Percentiles rank a stretch among this genome's conserved stretches.
Conservation (phyloP, 2,329 filamentous ascomycete genomes). For the Colletotrichum acutatum region DNA sequence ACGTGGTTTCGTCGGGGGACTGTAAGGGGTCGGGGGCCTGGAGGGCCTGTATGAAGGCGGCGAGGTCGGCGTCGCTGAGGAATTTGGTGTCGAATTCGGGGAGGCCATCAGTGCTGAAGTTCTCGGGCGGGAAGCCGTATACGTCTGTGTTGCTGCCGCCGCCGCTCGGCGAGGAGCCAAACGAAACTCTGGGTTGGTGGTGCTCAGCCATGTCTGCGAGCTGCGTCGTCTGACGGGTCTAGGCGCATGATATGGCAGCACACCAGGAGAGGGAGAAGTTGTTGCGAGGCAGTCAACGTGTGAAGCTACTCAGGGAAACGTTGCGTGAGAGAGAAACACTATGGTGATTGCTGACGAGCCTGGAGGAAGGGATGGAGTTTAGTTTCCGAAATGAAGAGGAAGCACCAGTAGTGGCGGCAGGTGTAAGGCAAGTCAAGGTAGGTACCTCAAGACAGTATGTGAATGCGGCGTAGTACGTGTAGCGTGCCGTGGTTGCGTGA, state of each 20-base stretch:
- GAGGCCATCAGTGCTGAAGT: slow-evolving; percentile 75
- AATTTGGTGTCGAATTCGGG: slow-evolving; percentile 88
- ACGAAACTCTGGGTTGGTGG: slow-evolving; percentile 31
- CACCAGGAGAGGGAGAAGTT: background rate
- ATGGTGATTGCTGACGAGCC: background rate
- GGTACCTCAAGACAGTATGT: too few relatives aligned
- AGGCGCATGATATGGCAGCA: slow-evolving; percentile 30
- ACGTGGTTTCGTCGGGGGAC: slow-evolving; percentile 63
- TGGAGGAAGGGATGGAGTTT: background rate
- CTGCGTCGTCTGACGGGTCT: slow-evolving; percentile 11
- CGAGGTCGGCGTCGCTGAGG: slow-evolving; percentile 76
- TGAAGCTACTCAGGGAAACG: background rate
- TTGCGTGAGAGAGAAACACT: background rate
- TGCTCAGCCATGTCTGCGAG: slow-evolving; percentile 37
- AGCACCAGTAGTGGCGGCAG: background rate
- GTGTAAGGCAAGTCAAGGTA: background rate
- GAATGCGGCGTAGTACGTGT: too few relatives aligned
- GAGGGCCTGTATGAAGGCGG: slow-evolving; percentile 83
- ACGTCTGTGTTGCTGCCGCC: slow-evolving; percentile 37
- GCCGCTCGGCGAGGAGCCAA: slow-evolving; percentile 41
- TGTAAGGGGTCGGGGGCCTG: slow-evolving; percentile 82
- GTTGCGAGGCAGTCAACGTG: background rate
- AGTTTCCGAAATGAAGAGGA: background rate
- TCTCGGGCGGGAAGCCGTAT: slow-evolving; percentile 70
- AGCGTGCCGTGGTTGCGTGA: background rate